phyloP scores from a whole-genome alignment of 345 rosid species.

The Arabidopsis thaliana region DNA sequence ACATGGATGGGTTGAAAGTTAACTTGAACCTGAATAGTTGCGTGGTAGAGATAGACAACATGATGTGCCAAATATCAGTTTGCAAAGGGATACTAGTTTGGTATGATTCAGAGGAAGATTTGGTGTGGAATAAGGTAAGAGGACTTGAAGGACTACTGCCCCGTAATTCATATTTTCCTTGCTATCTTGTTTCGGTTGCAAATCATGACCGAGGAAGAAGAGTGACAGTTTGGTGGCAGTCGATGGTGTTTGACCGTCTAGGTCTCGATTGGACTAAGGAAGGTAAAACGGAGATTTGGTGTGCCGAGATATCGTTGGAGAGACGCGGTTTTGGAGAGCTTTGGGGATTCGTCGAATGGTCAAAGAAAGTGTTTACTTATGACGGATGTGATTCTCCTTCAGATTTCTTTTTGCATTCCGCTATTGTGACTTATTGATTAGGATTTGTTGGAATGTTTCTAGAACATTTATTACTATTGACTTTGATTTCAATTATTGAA shows the following conservation, averaged over 20 bases:
- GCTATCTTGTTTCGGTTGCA: neutral
- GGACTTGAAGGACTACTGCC: conserved; percentile 7
- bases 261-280: too few species aligned
- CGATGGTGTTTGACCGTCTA: neutral
- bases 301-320: neutral
- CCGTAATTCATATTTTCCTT: neutral
- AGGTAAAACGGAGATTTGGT: neutral
- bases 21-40: neutral
- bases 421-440: neutral
- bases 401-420: neutral
- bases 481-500: too few species aligned
- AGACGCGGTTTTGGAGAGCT: neutral
- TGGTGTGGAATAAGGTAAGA: neutral
- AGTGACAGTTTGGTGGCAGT: neutral
- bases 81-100: neutral
- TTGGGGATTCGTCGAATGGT: neutral
- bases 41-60: neutral
- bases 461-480: too few species aligned
- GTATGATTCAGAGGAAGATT: neutral
- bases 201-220: neutral
- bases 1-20: neutral
- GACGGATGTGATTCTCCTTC: neutral
- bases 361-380: neutral
- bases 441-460: too few species aligned
- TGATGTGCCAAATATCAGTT: neutral